Evolutionary conservation across 2,329 filamentous ascomycete genomes (phyloP).

Genomic region (Microdochium bolleyi): DNA sequence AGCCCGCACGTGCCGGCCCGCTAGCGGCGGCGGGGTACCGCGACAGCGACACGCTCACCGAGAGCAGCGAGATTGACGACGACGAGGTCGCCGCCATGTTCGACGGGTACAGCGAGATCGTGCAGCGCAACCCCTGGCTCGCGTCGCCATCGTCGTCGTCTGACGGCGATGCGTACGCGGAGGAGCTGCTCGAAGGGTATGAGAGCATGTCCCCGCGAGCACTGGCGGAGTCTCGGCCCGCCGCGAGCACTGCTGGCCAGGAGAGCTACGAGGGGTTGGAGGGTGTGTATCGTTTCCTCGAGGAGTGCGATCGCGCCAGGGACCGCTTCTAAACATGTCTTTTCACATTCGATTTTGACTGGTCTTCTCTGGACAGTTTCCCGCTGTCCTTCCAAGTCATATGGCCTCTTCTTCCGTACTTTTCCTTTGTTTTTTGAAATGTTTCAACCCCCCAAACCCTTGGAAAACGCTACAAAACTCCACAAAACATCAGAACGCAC

Average conservation of each 20-base stretch:
- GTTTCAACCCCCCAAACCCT: too few species aligned
- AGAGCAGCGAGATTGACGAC: neutral
- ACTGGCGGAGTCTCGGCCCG: neutral
- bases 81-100: constrained; percentile 28
- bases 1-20: too few species aligned
- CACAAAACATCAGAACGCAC: neutral
- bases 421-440: neutral
- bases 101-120: constrained; percentile 24
- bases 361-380: neutral
- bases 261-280: constrained; percentile 47
- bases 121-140: constrained; percentile 40
- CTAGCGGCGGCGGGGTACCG: too few species aligned
- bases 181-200: constrained; percentile 27
- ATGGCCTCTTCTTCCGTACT: neutral
- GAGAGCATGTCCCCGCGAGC: constrained; percentile 38
- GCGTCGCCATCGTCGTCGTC: constrained; percentile 16
- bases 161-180: neutral
- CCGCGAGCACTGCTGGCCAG: neutral
- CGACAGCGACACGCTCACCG: neutral
- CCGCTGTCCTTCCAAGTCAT: too few species aligned
- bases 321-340: constrained; percentile 8
- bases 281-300: constrained; percentile 49
- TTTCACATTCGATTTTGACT: neutral
- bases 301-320: constrained; percentile 42
- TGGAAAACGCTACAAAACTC: neutral